These are phyloP conservation scores for Pleurotus citrinopileatus DNA, from an alignment of 768 basidiomycete species.

Conservation along the genomic window DNA sequence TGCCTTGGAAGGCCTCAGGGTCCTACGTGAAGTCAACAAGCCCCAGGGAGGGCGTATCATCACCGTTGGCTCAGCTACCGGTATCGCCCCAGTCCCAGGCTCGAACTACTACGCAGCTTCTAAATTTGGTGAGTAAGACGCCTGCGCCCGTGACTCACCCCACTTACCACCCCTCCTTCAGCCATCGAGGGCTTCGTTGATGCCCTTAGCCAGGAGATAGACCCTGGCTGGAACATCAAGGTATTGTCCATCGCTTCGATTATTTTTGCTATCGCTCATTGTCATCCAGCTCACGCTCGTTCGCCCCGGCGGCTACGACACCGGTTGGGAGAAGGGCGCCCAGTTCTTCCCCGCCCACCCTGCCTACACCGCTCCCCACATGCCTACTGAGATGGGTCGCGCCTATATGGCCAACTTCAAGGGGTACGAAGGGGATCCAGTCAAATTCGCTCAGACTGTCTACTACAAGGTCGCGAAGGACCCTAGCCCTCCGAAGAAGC, in stretches of 20 bases:
- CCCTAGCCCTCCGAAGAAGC: background rate
- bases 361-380: conserved; percentile 15
- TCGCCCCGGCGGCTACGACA: conserved; percentile 18
- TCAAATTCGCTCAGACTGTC: conserved; percentile 8
- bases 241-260: conserved; percentile 19
- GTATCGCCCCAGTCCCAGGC: conserved; percentile 24
- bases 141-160: conserved; percentile 15
- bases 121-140: conserved; percentile 10
- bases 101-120: conserved; percentile 25
- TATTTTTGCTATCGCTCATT: background rate
- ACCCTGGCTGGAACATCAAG: conserved; percentile 47
- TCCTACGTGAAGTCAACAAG: conserved; percentile 36
- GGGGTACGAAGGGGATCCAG: conserved; percentile 10
- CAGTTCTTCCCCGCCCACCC: conserved; percentile 14
- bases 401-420: conserved; percentile 2
- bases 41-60: conserved; percentile 37
- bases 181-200: conserved; percentile 38
- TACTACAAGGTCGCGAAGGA: conserved; percentile 9
- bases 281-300: conserved; percentile 15
- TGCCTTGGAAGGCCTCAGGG: conserved; percentile 25
- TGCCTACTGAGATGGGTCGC: conserved; percentile 7
- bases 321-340: conserved; percentile 13
- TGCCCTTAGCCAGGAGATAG: conserved; percentile 34
- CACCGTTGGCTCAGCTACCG: conserved; percentile 31
- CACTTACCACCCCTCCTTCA: conserved; percentile 13